A percentile compares a stretch with the other conserved stretches of the same genome.
phyloP scores from a whole-genome alignment of 306 rosid genomes.

The Acacia melanoxylon region DNA sequence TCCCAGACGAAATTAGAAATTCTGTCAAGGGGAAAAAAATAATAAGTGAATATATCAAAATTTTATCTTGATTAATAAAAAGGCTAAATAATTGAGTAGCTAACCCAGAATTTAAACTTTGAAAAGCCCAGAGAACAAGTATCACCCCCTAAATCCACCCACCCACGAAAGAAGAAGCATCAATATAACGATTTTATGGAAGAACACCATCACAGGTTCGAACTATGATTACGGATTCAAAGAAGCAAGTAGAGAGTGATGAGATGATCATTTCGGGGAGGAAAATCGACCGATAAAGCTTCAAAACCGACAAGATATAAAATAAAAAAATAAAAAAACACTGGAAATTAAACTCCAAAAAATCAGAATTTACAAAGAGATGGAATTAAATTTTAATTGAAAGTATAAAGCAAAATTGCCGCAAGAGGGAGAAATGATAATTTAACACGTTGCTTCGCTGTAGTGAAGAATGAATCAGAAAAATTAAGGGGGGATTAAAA shows the following conservation, averaged over 20 bases:
- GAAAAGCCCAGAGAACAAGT: not conserved
- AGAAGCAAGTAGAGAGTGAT: not conserved
- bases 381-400: not conserved
- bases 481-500: not conserved
- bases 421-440: not conserved
- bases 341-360: conserved; percentile 17
- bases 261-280: conserved; percentile 2
- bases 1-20: conserved; percentile 33
- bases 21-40: conserved; percentile 34
- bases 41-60: conserved; percentile 7
- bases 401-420: conserved; percentile 8
- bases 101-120: conserved; percentile 6
- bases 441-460: not conserved
- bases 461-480: conserved; percentile 2
- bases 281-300: not conserved
- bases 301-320: not conserved
- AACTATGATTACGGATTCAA: not conserved
- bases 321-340: conserved; percentile 21
- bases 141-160: not conserved
- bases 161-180: not conserved
- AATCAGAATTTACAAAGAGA: conserved; percentile 17
- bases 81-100: conserved; percentile 12
- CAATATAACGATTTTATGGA: not conserved
- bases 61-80: not conserved
- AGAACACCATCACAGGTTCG: not conserved